Evolutionary conservation across 495 filamentous ascomycete genomes (phyloP).

Genomic region (Xanthoparmelia taractica): DNA sequence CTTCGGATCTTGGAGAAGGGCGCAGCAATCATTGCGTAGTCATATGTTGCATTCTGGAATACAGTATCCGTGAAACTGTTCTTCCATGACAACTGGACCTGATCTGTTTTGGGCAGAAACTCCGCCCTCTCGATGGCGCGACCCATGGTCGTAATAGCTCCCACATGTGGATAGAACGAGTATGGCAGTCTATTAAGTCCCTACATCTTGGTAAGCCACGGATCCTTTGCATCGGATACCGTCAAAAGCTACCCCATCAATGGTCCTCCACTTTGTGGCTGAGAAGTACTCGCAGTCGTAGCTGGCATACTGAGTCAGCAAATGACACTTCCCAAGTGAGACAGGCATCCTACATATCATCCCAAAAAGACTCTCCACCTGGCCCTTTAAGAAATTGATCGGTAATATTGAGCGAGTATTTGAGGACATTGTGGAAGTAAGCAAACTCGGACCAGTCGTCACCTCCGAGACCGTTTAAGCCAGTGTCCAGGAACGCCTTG

Average conservation of each 20-base stretch:
- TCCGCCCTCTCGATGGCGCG: slow-evolving; percentile 42
- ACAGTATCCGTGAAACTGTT: background rate
- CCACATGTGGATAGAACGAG: slow-evolving; percentile 54
- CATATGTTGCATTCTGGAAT: slow-evolving; percentile 46
- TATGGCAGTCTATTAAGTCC: slow-evolving; percentile 39
- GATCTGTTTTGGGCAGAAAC: slow-evolving; percentile 32
- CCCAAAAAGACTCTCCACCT: background rate
- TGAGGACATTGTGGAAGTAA: slow-evolving; percentile 53
- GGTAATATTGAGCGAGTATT: slow-evolving; percentile 46
- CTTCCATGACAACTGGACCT: background rate
- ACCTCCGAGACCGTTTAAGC: slow-evolving; percentile 24
- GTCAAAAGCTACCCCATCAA: background rate
- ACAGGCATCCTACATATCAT: background rate
- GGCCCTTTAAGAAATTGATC: slow-evolving; percentile 31
- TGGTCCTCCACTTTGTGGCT: background rate
- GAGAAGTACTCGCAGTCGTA: background rate
- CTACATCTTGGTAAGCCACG: background rate
- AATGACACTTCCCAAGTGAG: background rate
- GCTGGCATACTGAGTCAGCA: background rate
- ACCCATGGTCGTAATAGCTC: slow-evolving; percentile 46
- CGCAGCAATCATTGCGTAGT: slow-evolving; percentile 57
- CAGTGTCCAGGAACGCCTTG: slow-evolving; percentile 34
- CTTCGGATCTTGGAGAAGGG: slow-evolving; percentile 53
- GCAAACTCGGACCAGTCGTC: slow-evolving; percentile 55
- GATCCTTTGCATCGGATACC: background rate